Conservation (phyloP, 108 stramenopile genomes). For the Cylindrotheca closterium region DNA sequence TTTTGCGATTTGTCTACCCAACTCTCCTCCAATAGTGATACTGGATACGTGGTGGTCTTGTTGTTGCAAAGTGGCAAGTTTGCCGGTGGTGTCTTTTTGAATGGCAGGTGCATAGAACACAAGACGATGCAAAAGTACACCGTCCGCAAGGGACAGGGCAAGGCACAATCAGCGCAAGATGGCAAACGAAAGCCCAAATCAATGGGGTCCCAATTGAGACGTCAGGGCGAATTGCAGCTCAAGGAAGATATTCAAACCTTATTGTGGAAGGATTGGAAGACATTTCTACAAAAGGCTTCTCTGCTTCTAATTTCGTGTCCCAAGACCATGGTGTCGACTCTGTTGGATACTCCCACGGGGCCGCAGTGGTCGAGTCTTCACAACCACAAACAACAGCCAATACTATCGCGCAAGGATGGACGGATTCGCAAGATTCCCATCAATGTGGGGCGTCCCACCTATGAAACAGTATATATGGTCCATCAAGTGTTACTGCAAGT, state of each 20-base stretch:
- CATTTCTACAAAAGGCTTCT: slow-evolving; percentile 1
- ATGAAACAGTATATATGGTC: slow-evolving; percentile 34
- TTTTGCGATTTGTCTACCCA: background rate
- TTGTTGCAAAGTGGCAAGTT: slow-evolving; percentile 72
- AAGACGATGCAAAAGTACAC: slow-evolving; percentile 73
- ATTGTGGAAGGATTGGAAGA: slow-evolving; percentile 54
- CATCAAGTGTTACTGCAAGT: slow-evolving; percentile 48
- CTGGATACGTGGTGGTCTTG: slow-evolving; percentile 48
- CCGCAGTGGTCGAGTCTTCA: background rate
- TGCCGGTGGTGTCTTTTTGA: slow-evolving; percentile 56
- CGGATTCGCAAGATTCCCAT: slow-evolving; percentile 75
- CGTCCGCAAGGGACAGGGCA: slow-evolving; percentile 84
- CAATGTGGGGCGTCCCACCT: slow-evolving; percentile 72
- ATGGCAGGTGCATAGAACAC: slow-evolving; percentile 58
- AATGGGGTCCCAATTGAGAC: slow-evolving; percentile 78
- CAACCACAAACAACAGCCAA: background rate
- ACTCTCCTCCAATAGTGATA: background rate
- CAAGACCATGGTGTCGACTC: slow-evolving; percentile 41
- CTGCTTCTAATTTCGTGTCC: slow-evolving; percentile 50
- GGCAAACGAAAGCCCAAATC: slow-evolving; percentile 66
- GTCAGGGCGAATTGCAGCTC: slow-evolving; percentile 73
- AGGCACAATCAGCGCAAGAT: slow-evolving; percentile 79
- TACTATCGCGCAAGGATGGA: slow-evolving; percentile 30
- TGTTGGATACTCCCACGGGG: slow-evolving; percentile 23
- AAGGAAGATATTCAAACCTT: slow-evolving; percentile 59